Base-by-base conservation (phyloP, 306 rosid species). In the Begonia fuchsioides region DNA sequence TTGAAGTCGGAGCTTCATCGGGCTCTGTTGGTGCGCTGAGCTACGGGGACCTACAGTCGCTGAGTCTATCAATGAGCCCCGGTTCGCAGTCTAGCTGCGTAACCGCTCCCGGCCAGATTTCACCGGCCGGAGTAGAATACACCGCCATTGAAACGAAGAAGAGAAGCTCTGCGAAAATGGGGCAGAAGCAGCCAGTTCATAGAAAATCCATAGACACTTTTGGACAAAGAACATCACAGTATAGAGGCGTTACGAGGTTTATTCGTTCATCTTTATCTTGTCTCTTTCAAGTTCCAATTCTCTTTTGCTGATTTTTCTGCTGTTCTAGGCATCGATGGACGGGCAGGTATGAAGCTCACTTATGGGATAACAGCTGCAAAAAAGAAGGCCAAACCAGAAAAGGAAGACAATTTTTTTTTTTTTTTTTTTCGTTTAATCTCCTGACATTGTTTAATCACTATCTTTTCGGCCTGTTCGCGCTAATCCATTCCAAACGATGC, bases 21-120 rank as follows among this genome's bases (percentile, higher is more conserved):
- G 47, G 41, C 17, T 44, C 78, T 15, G 51, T 76, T 56, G 70
- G 69, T 11, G 54, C 71, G 56, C 64, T 70, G 65, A 17, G 66
- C 13, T 73, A 47, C 60, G 85, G 81, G 18, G 80, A 78, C 11
- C 53, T 74, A 55, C 73, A 78, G 47, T 68, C 87, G 10, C 62
- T 79, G 13, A 79, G 68, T 61, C 63, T 79, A 62, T 79, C 87
- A 15, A 72, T 75, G 87, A 79, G 75, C 49, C 77, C 82, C 44
- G 65, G 79, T 63, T 58, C 63, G n/a, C n/a, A n/a, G n/a, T n/a
- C n/a, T n/a, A n/a, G n/a, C n/a, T n/a, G n/a, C n/a, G n/a, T n/a
- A n/a, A 13, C 55, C 3, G 3, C 61, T 16, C 38, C 16, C 13
- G 32, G 16, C 2, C 61, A 56, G 51, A 56, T 56, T 15, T 56